Conservation (phyloP, 2,329 filamentous ascomycete species). For the Xylaria sp. region DNA sequence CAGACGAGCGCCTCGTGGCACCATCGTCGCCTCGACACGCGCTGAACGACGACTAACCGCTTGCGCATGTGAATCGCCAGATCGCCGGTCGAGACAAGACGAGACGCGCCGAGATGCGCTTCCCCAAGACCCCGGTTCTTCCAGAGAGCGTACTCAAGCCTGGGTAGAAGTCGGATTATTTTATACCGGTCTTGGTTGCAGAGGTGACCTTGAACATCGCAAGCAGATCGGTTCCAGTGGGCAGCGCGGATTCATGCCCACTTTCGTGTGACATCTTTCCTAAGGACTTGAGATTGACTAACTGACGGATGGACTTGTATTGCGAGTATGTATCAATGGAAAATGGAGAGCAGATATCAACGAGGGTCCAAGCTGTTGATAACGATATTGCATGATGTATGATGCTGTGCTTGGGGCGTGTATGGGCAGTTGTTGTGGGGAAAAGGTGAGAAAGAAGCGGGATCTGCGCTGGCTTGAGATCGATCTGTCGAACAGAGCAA, state of each 20-base stretch:
- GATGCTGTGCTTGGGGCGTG: background rate
- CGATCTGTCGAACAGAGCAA: background rate
- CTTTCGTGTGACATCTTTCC: conserved; percentile 36
- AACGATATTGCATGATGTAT: background rate
- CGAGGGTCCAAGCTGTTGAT: background rate
- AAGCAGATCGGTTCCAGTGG: conserved; percentile 14
- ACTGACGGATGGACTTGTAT: conserved; percentile 12
- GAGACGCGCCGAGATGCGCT: conserved; percentile 17
- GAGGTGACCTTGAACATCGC: conserved; percentile 17
- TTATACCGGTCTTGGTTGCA: conserved; percentile 33
- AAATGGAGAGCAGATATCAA: background rate
- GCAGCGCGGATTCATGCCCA: conserved; percentile 31
- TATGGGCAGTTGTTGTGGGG: no score
- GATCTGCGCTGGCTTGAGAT: no score
- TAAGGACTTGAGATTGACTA: conserved; percentile 20
- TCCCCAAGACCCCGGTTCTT: conserved; percentile 34
- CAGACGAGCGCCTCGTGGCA: conserved; percentile 27
- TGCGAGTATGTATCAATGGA: background rate
- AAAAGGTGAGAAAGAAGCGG: background rate
- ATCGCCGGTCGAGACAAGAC: background rate
- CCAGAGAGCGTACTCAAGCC: conserved; percentile 35
- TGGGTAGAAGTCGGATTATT: conserved; percentile 35
- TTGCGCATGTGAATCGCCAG: conserved; percentile 19
- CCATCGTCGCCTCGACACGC: conserved; percentile 1
- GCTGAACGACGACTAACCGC: conserved; percentile 16